These are phyloP conservation scores for Cyberlindnera suaveolens DNA, from an alignment of 805 yeast genomes.

Conservation along the genomic window DNA sequence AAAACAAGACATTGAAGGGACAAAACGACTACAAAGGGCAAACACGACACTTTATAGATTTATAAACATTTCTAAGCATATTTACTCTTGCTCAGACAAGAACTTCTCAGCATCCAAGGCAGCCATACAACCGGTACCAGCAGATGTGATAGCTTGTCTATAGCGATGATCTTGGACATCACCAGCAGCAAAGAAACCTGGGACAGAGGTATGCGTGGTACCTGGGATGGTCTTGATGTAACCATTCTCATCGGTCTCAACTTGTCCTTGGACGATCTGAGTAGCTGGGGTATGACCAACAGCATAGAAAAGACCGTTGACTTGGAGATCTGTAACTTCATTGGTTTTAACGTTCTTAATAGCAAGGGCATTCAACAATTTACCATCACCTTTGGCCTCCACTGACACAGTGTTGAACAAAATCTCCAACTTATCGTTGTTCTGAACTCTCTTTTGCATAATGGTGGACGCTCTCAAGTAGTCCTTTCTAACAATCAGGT, in stretches of 20 bases:
- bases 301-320: conserved; percentile 94
- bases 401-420: conserved; percentile 78
- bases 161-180: conserved; percentile 96
- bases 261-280: conserved; percentile 63
- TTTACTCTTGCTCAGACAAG: conserved; percentile 51
- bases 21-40: too few relatives aligned
- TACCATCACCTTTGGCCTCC: conserved; percentile 94
- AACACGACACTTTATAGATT: neutral
- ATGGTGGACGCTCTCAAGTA: conserved; percentile 89
- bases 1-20: neutral
- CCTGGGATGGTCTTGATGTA: conserved; percentile 90
- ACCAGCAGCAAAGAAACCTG: conserved; percentile 97
- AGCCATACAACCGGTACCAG: conserved; percentile 99
- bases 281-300: conserved; percentile 98
- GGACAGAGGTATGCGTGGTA: conserved; percentile 73
- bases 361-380: conserved; percentile 57
- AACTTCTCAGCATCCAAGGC: conserved; percentile 91
- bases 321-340: conserved; percentile 61
- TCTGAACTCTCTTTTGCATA: conserved; percentile 89
- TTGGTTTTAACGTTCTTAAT: conserved; percentile 70
- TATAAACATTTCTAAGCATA: neutral
- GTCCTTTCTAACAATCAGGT: conserved; percentile 89
- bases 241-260: conserved; percentile 78
- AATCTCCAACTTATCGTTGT: conserved; percentile 85
- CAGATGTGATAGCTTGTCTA: conserved; percentile 98